These are phyloP conservation scores for Arachis hypogaea DNA, from an alignment of 306 rosid species.

Conservation along the genomic window DNA sequence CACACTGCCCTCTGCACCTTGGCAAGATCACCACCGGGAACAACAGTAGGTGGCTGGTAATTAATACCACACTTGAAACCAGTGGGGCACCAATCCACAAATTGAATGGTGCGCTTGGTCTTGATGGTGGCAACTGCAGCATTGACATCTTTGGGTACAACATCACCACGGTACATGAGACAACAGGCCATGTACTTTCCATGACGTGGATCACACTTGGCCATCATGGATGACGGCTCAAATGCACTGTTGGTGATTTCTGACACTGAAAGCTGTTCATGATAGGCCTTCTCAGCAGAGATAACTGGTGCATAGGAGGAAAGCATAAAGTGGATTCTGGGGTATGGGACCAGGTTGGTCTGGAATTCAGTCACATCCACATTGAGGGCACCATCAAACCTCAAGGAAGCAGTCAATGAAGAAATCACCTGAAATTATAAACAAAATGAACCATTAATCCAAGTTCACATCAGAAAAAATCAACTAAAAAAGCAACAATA, in stretches of 20 bases:
- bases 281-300: constrained; percentile 87
- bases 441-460: neutral
- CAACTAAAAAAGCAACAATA: neutral
- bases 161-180: constrained; percentile 95
- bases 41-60: constrained; percentile 95
- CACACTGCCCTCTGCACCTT: constrained; percentile 93
- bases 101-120: constrained; percentile 91
- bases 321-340: constrained; percentile 96
- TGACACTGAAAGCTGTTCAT: constrained; percentile 88
- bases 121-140: constrained; percentile 91
- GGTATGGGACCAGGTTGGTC: constrained; percentile 92
- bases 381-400: constrained; percentile 90
- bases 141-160: constrained; percentile 90
- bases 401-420: constrained; percentile 82
- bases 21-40: constrained; percentile 94
- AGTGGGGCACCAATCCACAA: constrained; percentile 96
- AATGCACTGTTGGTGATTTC: constrained; percentile 94
- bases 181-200: constrained; percentile 98
- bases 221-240: constrained; percentile 97
- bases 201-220: constrained; percentile 94
- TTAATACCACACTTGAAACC: constrained; percentile 95
- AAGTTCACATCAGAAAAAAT: neutral
- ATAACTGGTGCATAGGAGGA: constrained; percentile 94
- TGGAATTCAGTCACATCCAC: constrained; percentile 95
- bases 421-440: constrained; percentile 66